Evolutionary conservation across 177 flowering plant species (phyloP).

Genomic region (Vitis hybrid): DNA sequence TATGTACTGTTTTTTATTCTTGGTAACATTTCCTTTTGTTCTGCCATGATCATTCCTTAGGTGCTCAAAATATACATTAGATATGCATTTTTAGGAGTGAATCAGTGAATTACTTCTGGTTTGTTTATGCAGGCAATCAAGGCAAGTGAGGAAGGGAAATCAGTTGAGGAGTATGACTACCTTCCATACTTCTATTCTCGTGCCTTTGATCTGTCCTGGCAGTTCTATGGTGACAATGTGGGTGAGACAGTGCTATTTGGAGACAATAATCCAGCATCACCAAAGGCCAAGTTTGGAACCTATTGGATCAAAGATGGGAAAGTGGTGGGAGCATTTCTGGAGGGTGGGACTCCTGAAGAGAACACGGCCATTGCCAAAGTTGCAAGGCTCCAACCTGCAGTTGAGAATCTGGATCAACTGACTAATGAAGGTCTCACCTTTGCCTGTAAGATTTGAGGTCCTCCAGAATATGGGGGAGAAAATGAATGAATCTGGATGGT

Average conservation of each 20-base stretch:
- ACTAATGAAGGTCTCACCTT: constrained; percentile 69
- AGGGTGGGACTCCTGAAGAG: constrained; percentile 91
- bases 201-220: constrained; percentile 92
- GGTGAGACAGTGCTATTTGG: constrained; percentile 92
- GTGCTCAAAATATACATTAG: too few relatives aligned
- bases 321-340: constrained; percentile 85
- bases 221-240: constrained; percentile 98
- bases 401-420: constrained; percentile 52
- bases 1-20: too few relatives aligned
- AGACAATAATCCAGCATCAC: constrained; percentile 61
- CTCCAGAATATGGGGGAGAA: neutral
- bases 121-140: constrained; percentile 65
- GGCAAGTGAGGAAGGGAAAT: constrained; percentile 76
- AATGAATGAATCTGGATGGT: neutral
- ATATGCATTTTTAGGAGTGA: too few relatives aligned
- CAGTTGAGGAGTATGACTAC: constrained; percentile 82
- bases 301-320: constrained; percentile 96
- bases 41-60: neutral
- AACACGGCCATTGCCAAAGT: constrained; percentile 94
- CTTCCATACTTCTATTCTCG: constrained; percentile 99
- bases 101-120: too few relatives aligned
- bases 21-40: too few relatives aligned
- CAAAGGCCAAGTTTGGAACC: constrained; percentile 79
- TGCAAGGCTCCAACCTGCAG: constrained; percentile 79
- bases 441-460: constrained; percentile 65